Evolutionary conservation across 192 early-diverging fungal genomes (phyloP), one percentile per base, ranked within the genome.

Genomic region (Coemansia sp.): DNA sequence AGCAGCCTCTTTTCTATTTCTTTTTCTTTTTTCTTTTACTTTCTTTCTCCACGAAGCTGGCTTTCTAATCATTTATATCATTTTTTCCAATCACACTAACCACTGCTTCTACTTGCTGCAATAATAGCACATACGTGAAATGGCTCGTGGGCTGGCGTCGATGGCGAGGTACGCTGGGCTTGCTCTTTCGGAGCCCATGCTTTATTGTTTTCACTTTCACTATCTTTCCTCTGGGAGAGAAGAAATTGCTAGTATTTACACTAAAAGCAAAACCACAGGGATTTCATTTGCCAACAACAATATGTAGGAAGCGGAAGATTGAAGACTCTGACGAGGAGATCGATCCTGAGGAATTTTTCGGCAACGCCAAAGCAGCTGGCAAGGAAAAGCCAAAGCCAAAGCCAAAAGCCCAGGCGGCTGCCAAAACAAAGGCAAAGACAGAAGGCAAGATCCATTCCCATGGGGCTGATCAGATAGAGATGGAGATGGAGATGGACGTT

Each of bases 341-440:
- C 37, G 64, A 75, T 41, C 78, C 78, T 4, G 55, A 74, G 12
- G 67, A 65, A 3, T 81, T 73, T 22, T 81, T 81, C 41, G 69
- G 65, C 16, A n/a, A 52, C 13, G 43, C 68, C 1, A 61, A 63
- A 61, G 8, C 46, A 11, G 42, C 48, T 12, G 21, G 46, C 42
- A 68, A 65, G 49, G 60, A 58, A 55, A 65, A 69, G 52, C 42
- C 61, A 2, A 52, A 65, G 52, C 26, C 70, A 26, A 70, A 78
- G 47, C 39, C 48, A 42, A 65, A 61, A 36, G 16, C 45, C 42
- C 43, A 39, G 37, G 47, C 67, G 42, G 54, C 16, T 3, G 18
- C 36, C 0, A 10, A 26, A 9, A 16, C 21, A 36, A 36, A 46
- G 18, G 51, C 40, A 10, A 36, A 66, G 10, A 13, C 21, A 8